These are phyloP conservation scores for Aquanectria penicillioides DNA, from an alignment of 2,329 filamentous ascomycete species.

Conservation along the genomic window DNA sequence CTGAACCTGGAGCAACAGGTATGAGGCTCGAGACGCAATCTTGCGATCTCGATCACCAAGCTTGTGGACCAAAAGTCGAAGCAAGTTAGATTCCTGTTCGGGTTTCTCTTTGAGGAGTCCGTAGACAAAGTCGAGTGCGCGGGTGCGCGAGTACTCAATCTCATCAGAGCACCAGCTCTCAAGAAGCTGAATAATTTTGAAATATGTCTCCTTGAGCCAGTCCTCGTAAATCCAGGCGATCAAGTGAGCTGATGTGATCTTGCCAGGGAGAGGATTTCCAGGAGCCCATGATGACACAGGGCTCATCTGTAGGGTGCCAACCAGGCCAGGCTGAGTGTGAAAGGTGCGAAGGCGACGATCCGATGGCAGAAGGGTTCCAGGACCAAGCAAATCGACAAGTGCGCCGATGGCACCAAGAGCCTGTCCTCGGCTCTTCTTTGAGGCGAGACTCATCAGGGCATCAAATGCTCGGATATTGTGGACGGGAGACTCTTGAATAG, in stretches of 20 bases:
- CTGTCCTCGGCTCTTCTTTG: conserved; percentile 92
- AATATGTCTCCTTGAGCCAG: conserved; percentile 94
- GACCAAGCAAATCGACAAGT: conserved; percentile 91
- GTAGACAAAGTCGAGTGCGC: conserved; percentile 90
- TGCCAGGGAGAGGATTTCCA: conserved; percentile 77
- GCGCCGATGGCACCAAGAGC: conserved; percentile 93
- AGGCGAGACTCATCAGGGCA: conserved; percentile 81
- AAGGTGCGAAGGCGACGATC: conserved; percentile 86
- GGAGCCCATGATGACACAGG: conserved; percentile 69
- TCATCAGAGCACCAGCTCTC: conserved; percentile 96
- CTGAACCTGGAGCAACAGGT: conserved; percentile 91
- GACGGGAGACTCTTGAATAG: conserved; percentile 94
- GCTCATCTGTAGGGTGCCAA: conserved; percentile 74
- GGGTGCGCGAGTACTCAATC: conserved; percentile 89
- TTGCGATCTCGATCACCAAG: conserved; percentile 95
- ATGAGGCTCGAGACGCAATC: conserved; percentile 92
- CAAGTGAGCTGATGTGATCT: conserved; percentile 79
- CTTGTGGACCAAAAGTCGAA: conserved; percentile 94
- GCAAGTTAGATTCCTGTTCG: conserved; percentile 93
- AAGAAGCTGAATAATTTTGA: conserved; percentile 89
- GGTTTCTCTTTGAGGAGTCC: conserved; percentile 94
- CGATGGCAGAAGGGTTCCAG: conserved; percentile 84
- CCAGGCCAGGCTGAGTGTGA: conserved; percentile 78
- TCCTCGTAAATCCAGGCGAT: conserved; percentile 93
- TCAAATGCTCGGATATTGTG: conserved; percentile 93